Percentiles rank a stretch among this genome's conserved stretches.
Conservation (phyloP, 768 basidiomycete genomes). For the Trametes cubensis region DNA sequence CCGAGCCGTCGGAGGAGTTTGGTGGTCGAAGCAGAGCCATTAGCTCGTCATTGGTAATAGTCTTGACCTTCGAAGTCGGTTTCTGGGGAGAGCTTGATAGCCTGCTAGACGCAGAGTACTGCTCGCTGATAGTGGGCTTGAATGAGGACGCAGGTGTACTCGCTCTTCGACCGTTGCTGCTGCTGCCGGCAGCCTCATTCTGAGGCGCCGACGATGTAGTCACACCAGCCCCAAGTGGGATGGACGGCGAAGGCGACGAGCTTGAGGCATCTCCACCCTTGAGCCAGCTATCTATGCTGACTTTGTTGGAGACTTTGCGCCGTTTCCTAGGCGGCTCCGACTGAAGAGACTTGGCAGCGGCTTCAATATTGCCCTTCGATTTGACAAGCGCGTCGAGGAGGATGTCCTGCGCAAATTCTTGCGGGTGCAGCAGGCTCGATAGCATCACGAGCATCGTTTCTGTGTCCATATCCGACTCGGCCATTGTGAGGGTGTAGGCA, state of each 20-base stretch:
- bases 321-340: slow-evolving; percentile 41
- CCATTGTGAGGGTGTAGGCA: background rate
- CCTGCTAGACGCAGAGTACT: background rate
- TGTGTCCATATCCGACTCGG: slow-evolving; percentile 46
- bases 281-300: slow-evolving; percentile 59
- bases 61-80: slow-evolving; percentile 34
- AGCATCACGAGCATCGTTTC: slow-evolving; percentile 71
- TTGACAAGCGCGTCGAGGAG: slow-evolving; percentile 64
- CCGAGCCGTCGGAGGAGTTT: slow-evolving; percentile 38
- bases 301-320: slow-evolving; percentile 44
- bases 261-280: slow-evolving; percentile 12
- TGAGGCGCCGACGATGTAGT: no score
- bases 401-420: slow-evolving; percentile 39
- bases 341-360: slow-evolving; percentile 48
- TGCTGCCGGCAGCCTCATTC: background rate
- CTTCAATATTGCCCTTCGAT: slow-evolving; percentile 57
- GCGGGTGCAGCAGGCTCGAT: slow-evolving; percentile 53
- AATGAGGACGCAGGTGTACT: background rate
- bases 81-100: slow-evolving; percentile 1
- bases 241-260: no score
- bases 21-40: slow-evolving; percentile 61
- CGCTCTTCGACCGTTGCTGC: background rate
- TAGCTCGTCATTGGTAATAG: slow-evolving; percentile 43
- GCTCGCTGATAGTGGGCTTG: background rate
- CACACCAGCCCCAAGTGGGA: no score